Evolutionary conservation across 331 rosid species (phyloP).

Genomic region (Rhamnella rubrinervis): DNA sequence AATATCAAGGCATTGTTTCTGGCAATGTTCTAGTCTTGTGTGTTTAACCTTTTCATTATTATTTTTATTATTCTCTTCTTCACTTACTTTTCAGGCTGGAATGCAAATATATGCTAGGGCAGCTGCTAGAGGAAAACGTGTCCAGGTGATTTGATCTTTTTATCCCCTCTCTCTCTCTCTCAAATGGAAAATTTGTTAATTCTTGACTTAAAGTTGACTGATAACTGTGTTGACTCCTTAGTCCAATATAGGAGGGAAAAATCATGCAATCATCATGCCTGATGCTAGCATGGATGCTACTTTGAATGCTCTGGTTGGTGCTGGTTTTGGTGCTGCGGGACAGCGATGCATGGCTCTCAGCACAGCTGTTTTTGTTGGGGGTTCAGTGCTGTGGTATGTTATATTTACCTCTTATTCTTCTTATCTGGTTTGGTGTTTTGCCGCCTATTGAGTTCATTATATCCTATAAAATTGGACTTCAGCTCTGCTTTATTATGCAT

Average conservation of each 20-base stretch:
- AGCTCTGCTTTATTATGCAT: too few species aligned
- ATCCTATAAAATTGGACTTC: too few species aligned
- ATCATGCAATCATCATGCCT: slow-evolving; percentile 58
- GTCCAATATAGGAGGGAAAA: slow-evolving; percentile 56
- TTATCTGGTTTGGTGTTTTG: too few species aligned
- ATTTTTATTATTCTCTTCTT: slow-evolving; percentile 7
- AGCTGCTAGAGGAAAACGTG: slow-evolving; percentile 56
- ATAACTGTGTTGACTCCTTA: slow-evolving; percentile 27
- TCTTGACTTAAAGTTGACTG: slow-evolving; percentile 9
- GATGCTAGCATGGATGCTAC: slow-evolving; percentile 65
- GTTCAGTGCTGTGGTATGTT: slow-evolving; percentile 46
- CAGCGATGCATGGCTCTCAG: slow-evolving; percentile 51
- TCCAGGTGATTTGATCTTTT: slow-evolving; percentile 47
- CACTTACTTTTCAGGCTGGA: slow-evolving; percentile 42
- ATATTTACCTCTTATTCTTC: too few species aligned
- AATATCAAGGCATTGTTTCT: not conserved
- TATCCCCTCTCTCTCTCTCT: not conserved
- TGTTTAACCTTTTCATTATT: slow-evolving; percentile 1
- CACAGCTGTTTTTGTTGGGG: slow-evolving; percentile 58
- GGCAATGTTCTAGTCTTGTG: slow-evolving; percentile 11
- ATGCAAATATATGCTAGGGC: slow-evolving; percentile 53
- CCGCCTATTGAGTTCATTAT: too few species aligned
- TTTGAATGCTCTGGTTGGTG: slow-evolving; percentile 46
- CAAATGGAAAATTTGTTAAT: slow-evolving; percentile 4
- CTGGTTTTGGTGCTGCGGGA: slow-evolving; percentile 60